phyloP scores from a whole-genome alignment of 495 filamentous ascomycete genomes.

The Penicillium angulare region DNA sequence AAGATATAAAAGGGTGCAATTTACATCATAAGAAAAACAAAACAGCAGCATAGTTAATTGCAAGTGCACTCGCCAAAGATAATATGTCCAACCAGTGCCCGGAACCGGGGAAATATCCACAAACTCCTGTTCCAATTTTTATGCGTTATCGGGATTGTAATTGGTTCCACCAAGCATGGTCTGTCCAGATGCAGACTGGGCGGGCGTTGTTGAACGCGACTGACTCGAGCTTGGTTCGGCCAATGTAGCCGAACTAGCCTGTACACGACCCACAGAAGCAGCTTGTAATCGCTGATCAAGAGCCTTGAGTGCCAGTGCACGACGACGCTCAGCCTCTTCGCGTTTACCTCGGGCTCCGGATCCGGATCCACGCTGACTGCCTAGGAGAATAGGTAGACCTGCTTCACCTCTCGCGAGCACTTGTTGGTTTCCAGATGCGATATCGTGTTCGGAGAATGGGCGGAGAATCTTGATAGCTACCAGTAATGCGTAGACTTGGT shows the following conservation, averaged over 20 bases:
- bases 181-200: conserved; percentile 34
- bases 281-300: conserved; percentile 89
- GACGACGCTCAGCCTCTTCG: conserved; percentile 87
- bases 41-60: neutral
- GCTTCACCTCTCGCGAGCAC: conserved; percentile 66
- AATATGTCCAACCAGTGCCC: conserved; percentile 14
- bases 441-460: conserved; percentile 83
- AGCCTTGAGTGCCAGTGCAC: conserved; percentile 85
- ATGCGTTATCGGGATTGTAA: conserved; percentile 63
- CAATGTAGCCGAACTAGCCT: conserved; percentile 28
- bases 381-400: conserved; percentile 61
- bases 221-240: conserved; percentile 43
- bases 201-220: conserved; percentile 31
- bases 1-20: conserved; percentile 8
- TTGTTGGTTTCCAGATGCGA: conserved; percentile 74
- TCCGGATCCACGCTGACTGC: conserved; percentile 36
- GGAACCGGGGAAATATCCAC: conserved; percentile 1
- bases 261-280: conserved; percentile 56
- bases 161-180: conserved; percentile 65
- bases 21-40: conserved; percentile 12
- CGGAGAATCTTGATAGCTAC: conserved; percentile 73
- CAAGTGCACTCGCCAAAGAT: neutral
- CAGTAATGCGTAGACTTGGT: conserved; percentile 70
- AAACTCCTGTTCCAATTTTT: conserved; percentile 15
- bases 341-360: conserved; percentile 55